Evolutionary conservation across 2,329 filamentous ascomycete genomes (phyloP).

Genomic region (Alternaria brassicae): DNA sequence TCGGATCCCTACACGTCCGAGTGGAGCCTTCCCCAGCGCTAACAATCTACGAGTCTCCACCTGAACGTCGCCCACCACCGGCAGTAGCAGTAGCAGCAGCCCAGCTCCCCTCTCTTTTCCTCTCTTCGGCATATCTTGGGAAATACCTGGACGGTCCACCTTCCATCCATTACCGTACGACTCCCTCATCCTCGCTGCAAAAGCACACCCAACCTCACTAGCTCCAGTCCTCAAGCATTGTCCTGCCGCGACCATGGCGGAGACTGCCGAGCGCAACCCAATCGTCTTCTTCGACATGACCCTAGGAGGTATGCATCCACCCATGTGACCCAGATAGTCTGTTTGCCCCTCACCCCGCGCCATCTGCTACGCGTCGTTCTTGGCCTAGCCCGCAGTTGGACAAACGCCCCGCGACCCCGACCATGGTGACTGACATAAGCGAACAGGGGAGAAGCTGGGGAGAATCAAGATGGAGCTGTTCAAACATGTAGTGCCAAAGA

Average conservation of each 20-base stretch:
- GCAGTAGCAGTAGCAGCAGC: constrained; percentile 20
- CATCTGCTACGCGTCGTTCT: constrained; percentile 21
- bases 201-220: constrained; percentile 14
- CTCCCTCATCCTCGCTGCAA: constrained; percentile 12
- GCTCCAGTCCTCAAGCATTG: constrained; percentile 14
- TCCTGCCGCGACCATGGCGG: constrained; percentile 48
- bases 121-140: background rate
- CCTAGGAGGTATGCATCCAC: constrained; percentile 68
- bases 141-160: background rate
- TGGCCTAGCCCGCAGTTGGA: constrained; percentile 13
- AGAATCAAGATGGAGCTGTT: constrained; percentile 70
- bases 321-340: constrained; percentile 1
- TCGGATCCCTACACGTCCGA: constrained; percentile 5
- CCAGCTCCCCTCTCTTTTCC: constrained; percentile 9
- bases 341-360: constrained; percentile 20
- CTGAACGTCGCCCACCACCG: constrained; percentile 9
- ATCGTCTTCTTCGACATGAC: constrained; percentile 79
- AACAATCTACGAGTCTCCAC: constrained; percentile 11
- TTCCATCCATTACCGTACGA: background rate
- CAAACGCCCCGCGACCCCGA: constrained; percentile 4
- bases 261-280: constrained; percentile 52
- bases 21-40: constrained; percentile 28
- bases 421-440: constrained; percentile 29
- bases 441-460: constrained; percentile 45
- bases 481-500: constrained; percentile 81